Base-by-base conservation (phyloP, 1,284 basidiomycete species). In the Pseudozyma tsukubaensis region DNA sequence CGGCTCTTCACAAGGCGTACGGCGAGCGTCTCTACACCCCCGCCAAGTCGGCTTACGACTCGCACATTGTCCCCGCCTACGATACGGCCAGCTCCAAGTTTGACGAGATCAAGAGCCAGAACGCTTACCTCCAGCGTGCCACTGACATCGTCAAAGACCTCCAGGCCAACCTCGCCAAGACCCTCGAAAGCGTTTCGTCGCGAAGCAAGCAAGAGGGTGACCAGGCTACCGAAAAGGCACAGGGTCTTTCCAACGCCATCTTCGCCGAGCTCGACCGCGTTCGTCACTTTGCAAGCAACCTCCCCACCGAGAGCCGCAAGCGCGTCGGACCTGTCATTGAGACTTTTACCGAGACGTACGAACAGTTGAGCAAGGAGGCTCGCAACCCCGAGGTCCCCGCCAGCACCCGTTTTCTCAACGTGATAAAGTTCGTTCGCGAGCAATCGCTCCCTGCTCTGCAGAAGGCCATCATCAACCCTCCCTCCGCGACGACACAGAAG, bases 261-360 rank as follows among this genome's bases (percentile, higher is more conserved):
- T 76, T 81, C 53, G 79, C 74, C 59, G 79, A 81, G 62, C 77
- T 83, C 48, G 83, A 84, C 34, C 67, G 69, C 9, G 78, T 84
- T 21, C 81, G 82, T 47, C 60, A 60, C 65, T 84, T 80, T 59
- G 80, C 79, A 29, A 57, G 44, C 7, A 70, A 59, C 54, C 65
- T 84, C 39, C 81, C 83, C 16, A 70, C 79, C 29, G 82, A 82
- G 60, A 71, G 68, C 53, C 76, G 75, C 34, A 81, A 83, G 73
- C 80, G 82, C 48, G 59, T 84, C 35, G 62, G 78, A 7, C 83
- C 83, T 5, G 64, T 82, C 19, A 66, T 82, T 19, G 75, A 80
- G 37, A 78, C 82, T 13, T 79, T 84, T 50, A 67, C 57, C 59
- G 74, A 80, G 48, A 77, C 81, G 3, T 83, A 83, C 75, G 79